Base-by-base conservation (phyloP, 306 rosid species). In the Betula pendula region DNA sequence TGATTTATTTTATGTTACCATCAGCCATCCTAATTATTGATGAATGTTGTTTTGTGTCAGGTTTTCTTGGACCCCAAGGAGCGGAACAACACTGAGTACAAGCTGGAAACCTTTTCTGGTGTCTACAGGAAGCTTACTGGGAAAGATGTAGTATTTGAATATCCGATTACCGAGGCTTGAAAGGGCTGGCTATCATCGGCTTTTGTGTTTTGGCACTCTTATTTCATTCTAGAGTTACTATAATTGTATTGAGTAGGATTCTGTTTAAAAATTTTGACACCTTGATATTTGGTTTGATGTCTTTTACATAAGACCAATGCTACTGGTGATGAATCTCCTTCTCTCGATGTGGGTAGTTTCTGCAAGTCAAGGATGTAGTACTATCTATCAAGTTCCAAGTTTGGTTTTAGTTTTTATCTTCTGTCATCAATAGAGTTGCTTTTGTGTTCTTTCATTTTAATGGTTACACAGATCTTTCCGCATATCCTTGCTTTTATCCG, bases 81-180 rank as follows among this genome's bases (percentile, higher is more conserved):
- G 69, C 82, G 91, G 53, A 89, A 87, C 84, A 89, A 89, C 82
- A 89, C 91, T 0, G 91, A 89, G 66, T 89, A 89, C 82, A 89
- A 89, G 78, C 60, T 89, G 78, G 93, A 87, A 49, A 84, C 89
- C 0, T 81, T 84, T 38, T 81, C 90, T 62, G 90, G 88, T 31
- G 93, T 89, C 75, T 89, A 87, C 66, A 81, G 84, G 84, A 87
- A 86, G 90, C 86, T 89, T 48, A 84, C 93, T 0, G 90, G 90
- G 43, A 87, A 77, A 69, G 90, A 89, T 66, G 86, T 89, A 33
- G 85, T 77, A 17, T 89, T 89, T 42, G 93, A 89, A 48, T 89
- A 78, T 48, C 93, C 93, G 11, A 40, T 79, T 44, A 68, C 86
- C 0, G 88, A 89, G 77, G 86, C 90, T 20, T 86, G 44, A 74